Evolutionary conservation across 108 stramenopile species (phyloP), one percentile per base, ranked within the genome.

Genomic region (Skeletonema menzelii): DNA sequence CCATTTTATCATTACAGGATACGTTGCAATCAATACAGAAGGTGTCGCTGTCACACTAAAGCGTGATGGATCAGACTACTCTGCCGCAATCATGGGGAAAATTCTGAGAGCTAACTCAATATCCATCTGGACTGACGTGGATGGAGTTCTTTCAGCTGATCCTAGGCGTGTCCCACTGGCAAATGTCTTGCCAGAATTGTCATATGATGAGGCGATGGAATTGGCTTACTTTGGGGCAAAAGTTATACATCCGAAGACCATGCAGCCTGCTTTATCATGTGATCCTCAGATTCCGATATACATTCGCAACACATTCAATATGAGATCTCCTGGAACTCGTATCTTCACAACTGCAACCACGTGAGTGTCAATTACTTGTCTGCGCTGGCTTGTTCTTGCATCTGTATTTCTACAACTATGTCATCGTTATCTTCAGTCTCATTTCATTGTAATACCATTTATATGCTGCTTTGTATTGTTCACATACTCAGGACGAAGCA

Each of bases 181-280:
- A 0, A 70, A 90, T 65, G 75, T 88, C 19, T 61, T 93, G 4
- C 60, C 79, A 19, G 82, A 92, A 65, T 87, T 97, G 12, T 86
- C 82, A 19, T 97, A 93, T 75, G 91, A 91, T 69, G 96, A 97
- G 76, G 96, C 96, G 32, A 93, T 95, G 91, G 96, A 95, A 84
- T 72, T 97, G 55, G 95, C 94, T 13, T 97, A 95, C 71, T 97
- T 97, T 70, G 96, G 96, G 22, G 96, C 96, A 27, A 94, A 97
- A 67, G 95, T 95, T 8, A 91, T 94, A 46, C 95, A 95, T 75
- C 92, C 92, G 24, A 92, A 87, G 77, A 94, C 96, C n/a, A 92
- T 95, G 94, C 81, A 87, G 56, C 87, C 88, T 37, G 88, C 88
- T 20, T 82, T 93, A 59, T 67, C 42, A 26, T 35, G 40, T 27